These are phyloP conservation scores for Cutaneotrichosporon curvatum DNA, from an alignment of 1,284 basidiomycete genomes.

Conservation along the genomic window DNA sequence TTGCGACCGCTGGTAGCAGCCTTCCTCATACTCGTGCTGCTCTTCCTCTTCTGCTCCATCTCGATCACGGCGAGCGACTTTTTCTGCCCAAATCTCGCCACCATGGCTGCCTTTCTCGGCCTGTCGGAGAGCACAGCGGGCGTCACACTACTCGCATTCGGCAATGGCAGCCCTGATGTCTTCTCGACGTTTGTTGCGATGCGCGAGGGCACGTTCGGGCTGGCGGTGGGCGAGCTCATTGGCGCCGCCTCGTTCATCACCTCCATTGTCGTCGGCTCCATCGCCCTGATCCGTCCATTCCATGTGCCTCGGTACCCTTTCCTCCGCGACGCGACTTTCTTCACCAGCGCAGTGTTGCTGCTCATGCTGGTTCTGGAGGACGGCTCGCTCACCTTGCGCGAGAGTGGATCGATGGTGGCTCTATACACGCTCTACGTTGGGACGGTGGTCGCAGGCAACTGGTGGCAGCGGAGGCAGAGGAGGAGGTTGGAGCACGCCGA, in stretches of 20 bases:
- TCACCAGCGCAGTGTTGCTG: slow-evolving; percentile 67
- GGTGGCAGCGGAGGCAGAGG: slow-evolving; percentile 55
- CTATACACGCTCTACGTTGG: slow-evolving; percentile 74
- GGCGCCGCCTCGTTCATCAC: slow-evolving; percentile 95
- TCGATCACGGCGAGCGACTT: slow-evolving; percentile 91
- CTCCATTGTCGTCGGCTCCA: slow-evolving; percentile 88
- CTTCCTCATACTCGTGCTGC: slow-evolving; percentile 31
- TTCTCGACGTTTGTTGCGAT: slow-evolving; percentile 94
- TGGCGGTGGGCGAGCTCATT: slow-evolving; percentile 90
- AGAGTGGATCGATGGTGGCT: slow-evolving; percentile 64
- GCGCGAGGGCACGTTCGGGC: slow-evolving; percentile 70
- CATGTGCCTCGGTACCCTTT: slow-evolving; percentile 72
- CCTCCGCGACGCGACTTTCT: slow-evolving; percentile 88
- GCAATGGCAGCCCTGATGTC: slow-evolving; percentile 85
- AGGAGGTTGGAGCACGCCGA: slow-evolving; percentile 37
- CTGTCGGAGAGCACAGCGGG: slow-evolving; percentile 84
- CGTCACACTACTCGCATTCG: slow-evolving; percentile 87
- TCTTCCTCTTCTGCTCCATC: slow-evolving; percentile 61
- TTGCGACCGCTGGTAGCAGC: slow-evolving; percentile 30
- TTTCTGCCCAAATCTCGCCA: slow-evolving; percentile 87
- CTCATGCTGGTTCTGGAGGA: slow-evolving; percentile 75
- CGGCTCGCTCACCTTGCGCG: slow-evolving; percentile 63
- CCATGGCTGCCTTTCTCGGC: slow-evolving; percentile 71
- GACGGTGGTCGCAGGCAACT: slow-evolving; percentile 67
- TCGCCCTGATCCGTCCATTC: slow-evolving; percentile 93